These are phyloP conservation scores for Plantago elongata DNA, from an alignment of 257 asterid genomes.

Conservation along the genomic window DNA sequence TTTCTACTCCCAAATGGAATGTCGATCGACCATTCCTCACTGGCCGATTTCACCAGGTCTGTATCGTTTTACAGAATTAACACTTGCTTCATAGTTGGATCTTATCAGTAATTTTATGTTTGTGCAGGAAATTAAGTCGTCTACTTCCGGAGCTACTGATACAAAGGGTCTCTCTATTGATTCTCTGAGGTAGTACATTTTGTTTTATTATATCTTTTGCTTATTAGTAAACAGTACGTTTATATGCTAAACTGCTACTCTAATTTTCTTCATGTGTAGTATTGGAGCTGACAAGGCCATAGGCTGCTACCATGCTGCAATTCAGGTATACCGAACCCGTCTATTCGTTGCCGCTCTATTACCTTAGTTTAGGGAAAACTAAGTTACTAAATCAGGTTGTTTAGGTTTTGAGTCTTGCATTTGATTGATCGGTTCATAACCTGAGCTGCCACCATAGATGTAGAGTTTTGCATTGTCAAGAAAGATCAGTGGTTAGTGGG, in stretches of 20 bases:
- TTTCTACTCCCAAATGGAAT: slow-evolving; percentile 67
- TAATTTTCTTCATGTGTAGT: slow-evolving; percentile 30
- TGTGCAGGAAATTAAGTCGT: neutral
- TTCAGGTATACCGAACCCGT: slow-evolving; percentile 51
- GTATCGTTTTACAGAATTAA: too few species aligned
- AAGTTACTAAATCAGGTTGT: neutral
- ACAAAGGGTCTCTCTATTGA: neutral
- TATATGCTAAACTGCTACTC: slow-evolving; percentile 12
- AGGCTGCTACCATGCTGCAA: slow-evolving; percentile 74
- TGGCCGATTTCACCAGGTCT: slow-evolving; percentile 63
- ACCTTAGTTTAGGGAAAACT: neutral
- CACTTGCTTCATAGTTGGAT: too few species aligned
- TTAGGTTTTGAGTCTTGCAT: neutral
- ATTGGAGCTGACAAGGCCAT: slow-evolving; percentile 61
- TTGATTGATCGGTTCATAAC: neutral
- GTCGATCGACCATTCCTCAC: slow-evolving; percentile 76
- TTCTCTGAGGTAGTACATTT: neutral
- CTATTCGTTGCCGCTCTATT: slow-evolving; percentile 1
- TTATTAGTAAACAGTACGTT: neutral
- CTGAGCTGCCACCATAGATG: neutral
- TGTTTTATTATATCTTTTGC: neutral
- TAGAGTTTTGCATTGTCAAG: neutral
- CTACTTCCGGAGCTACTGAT: slow-evolving; percentile 1
- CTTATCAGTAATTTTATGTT: too few species aligned
- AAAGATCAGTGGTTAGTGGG: neutral